Evolutionary conservation across 352 stramenopile genomes (phyloP), one percentile per base, ranked within the genome.

Genomic region (Pythium oligandrum): DNA sequence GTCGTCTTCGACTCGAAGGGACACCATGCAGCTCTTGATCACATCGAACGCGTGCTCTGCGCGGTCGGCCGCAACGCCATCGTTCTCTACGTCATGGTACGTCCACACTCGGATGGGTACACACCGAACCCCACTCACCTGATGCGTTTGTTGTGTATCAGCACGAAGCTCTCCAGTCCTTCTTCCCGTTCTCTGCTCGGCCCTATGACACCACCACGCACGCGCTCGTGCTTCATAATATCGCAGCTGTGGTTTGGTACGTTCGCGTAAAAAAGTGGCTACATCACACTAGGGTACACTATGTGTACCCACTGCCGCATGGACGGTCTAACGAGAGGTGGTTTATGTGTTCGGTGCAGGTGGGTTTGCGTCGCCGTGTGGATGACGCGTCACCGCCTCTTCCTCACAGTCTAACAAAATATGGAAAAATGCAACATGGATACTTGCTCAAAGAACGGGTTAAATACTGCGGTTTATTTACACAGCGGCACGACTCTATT

Each of bases 61-160:
- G 30, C 44, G 1, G 60, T 89, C 5, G 80, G 84, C 37, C 86
- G 71, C 44, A 95, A 95, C 57, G 73, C 80, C 1, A 86, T 93
- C 57, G 57, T 68, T 30, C 57, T 93, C 48, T 95, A 95, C 62
- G 59, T 73, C 9, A 72, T 86, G 68, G 80, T 91, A 63, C 43
- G 70, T 53, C 46, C 9, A 17, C 9, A 35, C 39, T 57, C 12
- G 38, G 12, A 42, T 42, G 38, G 7, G 12, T 42, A 42, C 38
- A 12, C 7, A 42, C 38, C 38, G 12, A 12, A 42, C 38, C 38
- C 7, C 0, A 12, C 38, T 12, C 7, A 12, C 7, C 12, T 38
- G 9, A 12, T n/a, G 31, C 26, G 12, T 40, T 37, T 36, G 33
- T 31, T 43, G 42, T 3, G 3, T 44, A 9, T 49, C 36, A 87